Percentiles rank a stretch among this genome's conserved stretches.
Evolutionary conservation across 2,329 filamentous ascomycete species (phyloP).

Genomic region (Claviceps spartinae): DNA sequence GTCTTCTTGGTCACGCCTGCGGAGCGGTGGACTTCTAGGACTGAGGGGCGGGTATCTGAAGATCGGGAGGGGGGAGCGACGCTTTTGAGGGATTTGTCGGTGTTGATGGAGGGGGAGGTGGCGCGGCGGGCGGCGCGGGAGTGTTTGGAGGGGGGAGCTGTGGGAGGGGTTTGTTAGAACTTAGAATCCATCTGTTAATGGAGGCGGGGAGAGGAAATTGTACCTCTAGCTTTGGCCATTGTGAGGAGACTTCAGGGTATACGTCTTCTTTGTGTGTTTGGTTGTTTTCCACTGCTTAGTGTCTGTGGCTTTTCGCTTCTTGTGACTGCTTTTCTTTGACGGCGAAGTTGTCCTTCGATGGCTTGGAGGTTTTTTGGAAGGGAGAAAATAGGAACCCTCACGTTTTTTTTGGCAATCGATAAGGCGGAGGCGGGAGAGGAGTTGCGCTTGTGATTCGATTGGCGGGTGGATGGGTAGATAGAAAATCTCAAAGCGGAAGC

Average conservation of each 20-base stretch:
- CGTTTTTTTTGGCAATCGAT: background rate
- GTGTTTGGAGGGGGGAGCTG: slow-evolving; percentile 47
- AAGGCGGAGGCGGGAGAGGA: background rate
- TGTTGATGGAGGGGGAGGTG: slow-evolving; percentile 54
- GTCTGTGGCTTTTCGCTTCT: background rate
- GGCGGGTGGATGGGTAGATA: background rate
- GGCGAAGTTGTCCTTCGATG: no score
- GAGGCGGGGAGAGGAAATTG: background rate
- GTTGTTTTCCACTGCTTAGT: background rate
- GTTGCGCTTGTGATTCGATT: background rate
- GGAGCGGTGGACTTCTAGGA: slow-evolving; percentile 52
- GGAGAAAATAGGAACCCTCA: background rate
- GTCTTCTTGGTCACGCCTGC: slow-evolving; percentile 56
- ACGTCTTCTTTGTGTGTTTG: background rate
- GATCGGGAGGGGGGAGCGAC: slow-evolving; percentile 27
- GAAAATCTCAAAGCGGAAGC: no score
- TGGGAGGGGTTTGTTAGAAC: background rate
- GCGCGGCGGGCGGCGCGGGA: slow-evolving; percentile 65
- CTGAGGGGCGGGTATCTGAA: slow-evolving; percentile 38
- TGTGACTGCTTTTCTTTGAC: background rate
- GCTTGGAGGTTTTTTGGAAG: no score
- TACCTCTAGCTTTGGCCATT: slow-evolving; percentile 10
- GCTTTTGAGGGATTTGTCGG: slow-evolving; percentile 57
- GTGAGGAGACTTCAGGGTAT: background rate
- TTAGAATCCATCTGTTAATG: background rate